Conservation (phyloP, 768 basidiomycete species). For the Russula ochroleuca region DNA sequence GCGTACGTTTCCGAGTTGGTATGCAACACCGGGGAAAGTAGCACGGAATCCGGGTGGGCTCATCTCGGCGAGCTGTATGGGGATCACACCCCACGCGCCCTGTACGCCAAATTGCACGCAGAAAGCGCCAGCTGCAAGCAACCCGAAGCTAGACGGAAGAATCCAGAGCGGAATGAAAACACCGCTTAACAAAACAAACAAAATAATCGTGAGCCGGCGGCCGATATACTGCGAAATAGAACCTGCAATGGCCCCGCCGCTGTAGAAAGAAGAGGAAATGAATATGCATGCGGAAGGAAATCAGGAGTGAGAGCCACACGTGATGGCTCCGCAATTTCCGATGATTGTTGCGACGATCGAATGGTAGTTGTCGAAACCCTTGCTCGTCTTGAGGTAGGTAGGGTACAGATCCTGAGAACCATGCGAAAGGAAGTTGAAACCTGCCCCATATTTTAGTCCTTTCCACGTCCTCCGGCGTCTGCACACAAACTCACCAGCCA, state of each 20-base stretch:
- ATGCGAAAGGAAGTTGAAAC: slow-evolving; percentile 54
- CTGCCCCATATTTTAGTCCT: slow-evolving; percentile 27
- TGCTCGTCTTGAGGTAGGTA: slow-evolving; percentile 38
- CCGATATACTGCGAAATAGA: slow-evolving; percentile 42
- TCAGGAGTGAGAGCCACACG: slow-evolving; percentile 22
- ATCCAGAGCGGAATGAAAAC: slow-evolving; percentile 43
- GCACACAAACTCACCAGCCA: slow-evolving; percentile 47
- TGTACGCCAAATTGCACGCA: slow-evolving; percentile 47
- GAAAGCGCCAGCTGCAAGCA: slow-evolving; percentile 47
- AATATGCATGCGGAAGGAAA: slow-evolving; percentile 8
- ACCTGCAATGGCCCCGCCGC: slow-evolving; percentile 41
- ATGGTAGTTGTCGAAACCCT: slow-evolving; percentile 34
- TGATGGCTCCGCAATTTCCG: slow-evolving; percentile 35
- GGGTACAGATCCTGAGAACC: slow-evolving; percentile 45
- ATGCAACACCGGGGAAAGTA: slow-evolving; percentile 43
- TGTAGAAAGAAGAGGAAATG: slow-evolving; percentile 23
- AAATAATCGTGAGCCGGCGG: slow-evolving; percentile 43
- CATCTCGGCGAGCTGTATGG: slow-evolving; percentile 46
- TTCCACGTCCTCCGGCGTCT: neutral
- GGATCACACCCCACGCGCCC: slow-evolving; percentile 36
- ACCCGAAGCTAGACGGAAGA: slow-evolving; percentile 39
- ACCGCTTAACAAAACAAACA: slow-evolving; percentile 36
- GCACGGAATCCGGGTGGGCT: slow-evolving; percentile 49
- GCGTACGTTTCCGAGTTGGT: slow-evolving; percentile 41
- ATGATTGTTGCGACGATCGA: slow-evolving; percentile 46